Evolutionary conservation across 768 basidiomycete species (phyloP), one percentile per base, ranked within the genome.

Genomic region (Tricholoma sp.): DNA sequence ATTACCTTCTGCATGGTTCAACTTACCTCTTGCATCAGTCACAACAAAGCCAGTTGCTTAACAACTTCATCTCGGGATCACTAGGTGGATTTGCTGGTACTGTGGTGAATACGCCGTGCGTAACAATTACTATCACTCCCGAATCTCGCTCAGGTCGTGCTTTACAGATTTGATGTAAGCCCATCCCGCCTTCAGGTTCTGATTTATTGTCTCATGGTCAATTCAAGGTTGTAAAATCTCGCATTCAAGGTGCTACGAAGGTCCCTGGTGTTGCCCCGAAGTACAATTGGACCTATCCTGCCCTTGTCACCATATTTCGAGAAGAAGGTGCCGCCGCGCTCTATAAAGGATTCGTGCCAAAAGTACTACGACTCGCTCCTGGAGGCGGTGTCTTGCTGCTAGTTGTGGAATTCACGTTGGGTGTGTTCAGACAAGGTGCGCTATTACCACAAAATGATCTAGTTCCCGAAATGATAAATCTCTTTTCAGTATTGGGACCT

Each of bases 231-330:
- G 91, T 97, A 59, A 98, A 98, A 73, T 94, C 53, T n/a, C 89
- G 96, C 47, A 94, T 98, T 37, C 97, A 99, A 74, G 86, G 89
- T 45, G 72, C 82, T 18, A 75, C 76, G 41, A 83, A 79, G 61
- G 65, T 78, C 27, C 82, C 88, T 0, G 92, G 91, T 14, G 83
- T 85, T n/a, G 71, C 71, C 1, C 89, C 89, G 18, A 95, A 94
- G 67, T 94, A 95, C 74, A 90, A 89, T 73, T 97, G 95, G 95
- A 88, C 95, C 54, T 94, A 95, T 75, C 94, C 95, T 14, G 89
- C 91, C 58, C 76, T 95, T 9, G 72, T 82, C 18, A 87, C 84
- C 5, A 92, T 95, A 62, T 82, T 88, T 60, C 83, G 89, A 22
- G 93, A 95, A 75, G 94, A 97, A 70, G 94, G 94, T 24, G 67